Base-by-base conservation (phyloP, 495 filamentous ascomycete genomes). In the Daldinia bambusicola region DNA sequence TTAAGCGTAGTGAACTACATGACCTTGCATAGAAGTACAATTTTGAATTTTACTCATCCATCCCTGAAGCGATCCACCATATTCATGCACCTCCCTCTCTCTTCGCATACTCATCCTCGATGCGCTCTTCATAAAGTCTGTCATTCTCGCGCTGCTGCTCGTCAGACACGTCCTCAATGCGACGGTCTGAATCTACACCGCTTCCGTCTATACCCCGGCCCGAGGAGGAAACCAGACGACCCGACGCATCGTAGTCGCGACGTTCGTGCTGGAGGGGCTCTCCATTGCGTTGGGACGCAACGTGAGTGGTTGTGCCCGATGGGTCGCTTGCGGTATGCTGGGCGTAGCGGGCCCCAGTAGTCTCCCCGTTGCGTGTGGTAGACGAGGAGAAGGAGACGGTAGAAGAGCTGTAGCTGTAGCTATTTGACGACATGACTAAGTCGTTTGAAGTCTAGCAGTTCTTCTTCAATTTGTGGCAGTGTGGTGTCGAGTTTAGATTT, bases 81-180 rank as follows among this genome's bases (percentile, higher is more conserved):
- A 26, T 60, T 63, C 74, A 92, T 32, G 90, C 88, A 41, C 90
- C 90, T 0, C 90, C 90, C 70, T 92, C 90, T 53, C 90, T 78
- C 83, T 92, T 92, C n/a, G 90, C 89, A 76, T 93, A 92, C 78
- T 93, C 90, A 43, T 92, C 90, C 81, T 91, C 89, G 67, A 91
- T 92, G n/a, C 85, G 80, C 80, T 92, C 89, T 74, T 90, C 87
- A 57, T 92, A 93, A 14, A 85, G 63, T 26, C 81, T 81, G 65
- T 90, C 89, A 2, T 87, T 89, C 73, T 88, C 87, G 22, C 63
- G 51, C 1, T 77, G 60, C 0, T 77, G 60, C 10, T 67, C 63
- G 40, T 77, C 73, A 0, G 67, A 50, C 6, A 74, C 75, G 37
- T 77, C 73, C 13, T 70, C 62, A 18, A 77, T 70, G 34, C 64